Percentiles rank a stretch among this genome's conserved stretches.
phyloP scores from a whole-genome alignment of 148 eudicot species.

The Cornus suecica region DNA sequence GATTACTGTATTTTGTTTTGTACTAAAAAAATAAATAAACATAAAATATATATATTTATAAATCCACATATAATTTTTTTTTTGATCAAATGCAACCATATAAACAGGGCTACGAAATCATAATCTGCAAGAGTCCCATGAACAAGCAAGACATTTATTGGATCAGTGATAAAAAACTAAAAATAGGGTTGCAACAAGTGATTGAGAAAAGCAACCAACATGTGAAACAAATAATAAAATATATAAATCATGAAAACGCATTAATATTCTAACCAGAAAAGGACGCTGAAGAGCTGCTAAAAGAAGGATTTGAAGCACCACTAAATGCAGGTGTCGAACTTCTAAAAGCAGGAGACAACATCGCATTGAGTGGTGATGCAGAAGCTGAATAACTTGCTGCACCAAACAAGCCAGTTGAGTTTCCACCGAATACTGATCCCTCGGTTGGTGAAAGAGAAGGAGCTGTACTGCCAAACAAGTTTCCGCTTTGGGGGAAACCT shows the following conservation, averaged over 20 bases:
- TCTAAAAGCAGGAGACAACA: constrained; percentile 13
- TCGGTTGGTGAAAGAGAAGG: constrained; percentile 9
- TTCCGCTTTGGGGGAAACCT: constrained; percentile 13
- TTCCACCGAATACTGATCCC: constrained; percentile 15
- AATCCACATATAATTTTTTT: no score
- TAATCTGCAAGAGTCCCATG: neutral
- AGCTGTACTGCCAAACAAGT: constrained; percentile 9
- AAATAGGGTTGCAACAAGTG: neutral
- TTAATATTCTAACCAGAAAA: neutral
- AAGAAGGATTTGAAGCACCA: neutral
- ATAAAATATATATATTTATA: no score
- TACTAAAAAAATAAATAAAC: no score
- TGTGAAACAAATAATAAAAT: neutral
- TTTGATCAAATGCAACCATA: neutral
- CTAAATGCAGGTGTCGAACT: constrained; percentile 11
- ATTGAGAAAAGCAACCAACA: neutral
- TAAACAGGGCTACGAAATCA: neutral
- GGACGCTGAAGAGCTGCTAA: neutral
- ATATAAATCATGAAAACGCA: neutral
- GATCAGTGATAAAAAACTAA: neutral
- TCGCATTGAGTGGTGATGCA: neutral
- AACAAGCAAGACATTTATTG: neutral
- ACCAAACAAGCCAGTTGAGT: constrained; percentile 21
- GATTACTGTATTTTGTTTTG: no score
- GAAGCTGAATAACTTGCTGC: constrained; percentile 11